Evolutionary conservation across 306 rosid species (phyloP).

Genomic region (Alnus rubra): DNA sequence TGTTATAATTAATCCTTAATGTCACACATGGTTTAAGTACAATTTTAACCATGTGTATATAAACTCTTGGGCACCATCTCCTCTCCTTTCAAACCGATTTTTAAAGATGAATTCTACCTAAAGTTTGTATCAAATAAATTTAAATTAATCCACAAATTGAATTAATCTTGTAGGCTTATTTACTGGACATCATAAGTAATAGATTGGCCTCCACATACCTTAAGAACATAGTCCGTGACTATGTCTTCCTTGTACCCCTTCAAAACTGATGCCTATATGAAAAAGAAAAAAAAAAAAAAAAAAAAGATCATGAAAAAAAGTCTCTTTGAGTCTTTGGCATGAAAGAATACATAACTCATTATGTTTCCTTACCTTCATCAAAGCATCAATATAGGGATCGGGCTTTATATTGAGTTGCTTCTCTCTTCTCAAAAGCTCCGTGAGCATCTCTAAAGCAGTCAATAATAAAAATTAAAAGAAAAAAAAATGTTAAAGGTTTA

Average conservation of each 20-base stretch:
- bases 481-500: not conserved
- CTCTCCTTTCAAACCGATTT: too few species aligned
- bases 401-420: conserved; percentile 57
- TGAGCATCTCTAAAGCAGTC: conserved; percentile 48
- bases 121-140: not conserved
- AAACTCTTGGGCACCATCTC: too few species aligned
- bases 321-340: not conserved
- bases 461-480: conserved; percentile 4
- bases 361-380: conserved; percentile 55
- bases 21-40: too few species aligned
- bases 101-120: too few species aligned
- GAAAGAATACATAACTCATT: not conserved
- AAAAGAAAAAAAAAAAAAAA: too few species aligned
- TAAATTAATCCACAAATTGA: not conserved
- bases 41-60: too few species aligned
- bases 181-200: not conserved
- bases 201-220: conserved; percentile 7
- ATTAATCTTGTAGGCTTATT: not conserved
- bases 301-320: not conserved
- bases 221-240: conserved; percentile 20
- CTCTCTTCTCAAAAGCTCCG: conserved; percentile 68
- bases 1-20: too few species aligned
- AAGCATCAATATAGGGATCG: conserved; percentile 63
- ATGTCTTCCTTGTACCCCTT: conserved; percentile 18
- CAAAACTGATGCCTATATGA: conserved; percentile 19